These are phyloP conservation scores for Stipa capillata DNA, from an alignment of 176 grass and related monocot species.

Conservation along the genomic window DNA sequence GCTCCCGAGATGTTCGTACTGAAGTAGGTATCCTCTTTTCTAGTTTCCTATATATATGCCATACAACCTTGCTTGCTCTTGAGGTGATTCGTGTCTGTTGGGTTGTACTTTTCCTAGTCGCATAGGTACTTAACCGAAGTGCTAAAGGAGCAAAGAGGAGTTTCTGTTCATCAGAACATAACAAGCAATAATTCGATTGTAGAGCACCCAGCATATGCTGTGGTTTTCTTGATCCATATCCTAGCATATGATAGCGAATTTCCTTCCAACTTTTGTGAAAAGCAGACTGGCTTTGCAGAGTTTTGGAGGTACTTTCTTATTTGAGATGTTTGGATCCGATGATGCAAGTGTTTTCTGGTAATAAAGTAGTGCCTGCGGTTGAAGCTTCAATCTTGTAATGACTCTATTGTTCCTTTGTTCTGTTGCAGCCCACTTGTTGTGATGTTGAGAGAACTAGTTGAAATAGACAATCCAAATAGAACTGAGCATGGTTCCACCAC, in stretches of 20 bases:
- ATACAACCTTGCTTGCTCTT: not conserved
- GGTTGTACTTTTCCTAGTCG: slow-evolving; percentile 34
- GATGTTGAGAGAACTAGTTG: slow-evolving; percentile 54
- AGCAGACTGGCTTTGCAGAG: slow-evolving; percentile 48
- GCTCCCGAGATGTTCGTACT: slow-evolving; percentile 51
- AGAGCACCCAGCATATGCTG: slow-evolving; percentile 67
- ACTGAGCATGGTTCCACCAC: slow-evolving; percentile 30
- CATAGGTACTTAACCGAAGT: slow-evolving; percentile 59
- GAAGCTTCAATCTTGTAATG: slow-evolving; percentile 8
- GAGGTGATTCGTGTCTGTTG: slow-evolving; percentile 13
- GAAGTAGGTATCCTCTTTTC: slow-evolving; percentile 51
- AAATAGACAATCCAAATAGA: slow-evolving; percentile 32
- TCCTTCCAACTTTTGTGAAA: slow-evolving; percentile 38
- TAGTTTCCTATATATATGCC: not conserved
- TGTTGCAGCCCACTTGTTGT: slow-evolving; percentile 84
- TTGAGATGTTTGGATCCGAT: slow-evolving; percentile 4
- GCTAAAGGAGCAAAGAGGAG: slow-evolving; percentile 51
- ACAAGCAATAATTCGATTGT: slow-evolving; percentile 39
- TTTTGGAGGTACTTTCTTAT: slow-evolving; percentile 60
- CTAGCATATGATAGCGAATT: slow-evolving; percentile 59
- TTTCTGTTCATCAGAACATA: slow-evolving; percentile 36
- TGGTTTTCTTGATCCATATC: slow-evolving; percentile 78
- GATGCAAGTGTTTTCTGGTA: not conserved
- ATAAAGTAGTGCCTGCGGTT: not conserved
- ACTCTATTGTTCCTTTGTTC: slow-evolving; percentile 15